Base-by-base conservation (phyloP, 2,329 filamentous ascomycete species). In the Colletotrichum tanaceti region DNA sequence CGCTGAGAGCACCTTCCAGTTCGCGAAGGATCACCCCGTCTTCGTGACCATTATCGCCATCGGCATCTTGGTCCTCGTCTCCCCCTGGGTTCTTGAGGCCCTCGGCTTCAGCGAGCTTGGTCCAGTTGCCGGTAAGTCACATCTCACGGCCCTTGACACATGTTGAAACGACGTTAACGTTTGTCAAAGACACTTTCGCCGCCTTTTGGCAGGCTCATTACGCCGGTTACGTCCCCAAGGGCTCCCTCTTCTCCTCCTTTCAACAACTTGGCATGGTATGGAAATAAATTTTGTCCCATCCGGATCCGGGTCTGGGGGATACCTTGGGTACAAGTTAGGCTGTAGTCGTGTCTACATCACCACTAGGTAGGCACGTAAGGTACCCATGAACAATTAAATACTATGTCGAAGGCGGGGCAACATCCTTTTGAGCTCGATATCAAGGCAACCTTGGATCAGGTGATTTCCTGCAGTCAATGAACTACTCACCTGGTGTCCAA, bases 91-190 rank as follows among this genome's bases (percentile, higher is more conserved):
- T 1, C 4, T 71, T 5, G 61, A 71, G 52, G 63, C 53, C 2
- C 53, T 71, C 18, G 70, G 70, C 5, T 71, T 71, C 18, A 44
- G 68, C 1, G 60, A 68, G 44, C 49, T 65, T 5, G 70, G 70
- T 0, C 68, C 70, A 0, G 10, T 59, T 3, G 53, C 58, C 0
- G 43, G 68, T 68, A 28, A 38, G 58, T 24, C 13, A 18, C 1
- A 20, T 20, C 3, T 7, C 11, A 4, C 11, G 4, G 16, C 11
- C 2, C 28, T 13, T 7, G n/a, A 6, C 3, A 20, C 18, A 38
- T 4, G 5, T 4, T 10, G 13, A 4, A 18, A 2, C n/a, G 18
- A 20, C 24, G 10, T 14, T 70, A 0, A 68, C 14, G 7, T 7
- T 22, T 5, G 5, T 0, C 18, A 4, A 14, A 70, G 68, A 46